Conservation (phyloP, 2,329 filamentous ascomycete genomes). For the Colletotrichum sp. region DNA sequence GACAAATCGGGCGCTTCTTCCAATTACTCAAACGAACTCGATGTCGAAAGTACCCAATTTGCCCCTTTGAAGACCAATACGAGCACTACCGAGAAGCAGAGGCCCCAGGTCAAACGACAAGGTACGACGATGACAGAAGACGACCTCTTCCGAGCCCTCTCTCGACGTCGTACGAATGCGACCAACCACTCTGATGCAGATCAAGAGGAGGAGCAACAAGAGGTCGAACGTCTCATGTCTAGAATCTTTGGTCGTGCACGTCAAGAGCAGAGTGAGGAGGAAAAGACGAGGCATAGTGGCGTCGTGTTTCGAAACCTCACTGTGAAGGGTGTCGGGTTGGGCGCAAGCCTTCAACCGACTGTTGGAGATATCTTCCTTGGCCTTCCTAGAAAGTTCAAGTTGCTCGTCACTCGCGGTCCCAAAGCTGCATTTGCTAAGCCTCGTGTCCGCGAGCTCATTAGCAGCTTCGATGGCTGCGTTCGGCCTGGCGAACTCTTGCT, state of each 20-base stretch:
- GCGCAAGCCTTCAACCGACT: constrained; percentile 56
- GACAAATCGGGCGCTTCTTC: neutral
- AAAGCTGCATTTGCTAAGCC: constrained; percentile 39
- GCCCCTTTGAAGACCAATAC: constrained; percentile 30
- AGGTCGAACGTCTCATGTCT: constrained; percentile 67
- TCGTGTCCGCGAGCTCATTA: constrained; percentile 40
- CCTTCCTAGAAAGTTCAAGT: constrained; percentile 27
- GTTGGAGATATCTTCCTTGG: constrained; percentile 39
- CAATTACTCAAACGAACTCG: neutral
- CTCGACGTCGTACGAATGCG: constrained; percentile 49
- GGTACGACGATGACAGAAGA: constrained; percentile 47
- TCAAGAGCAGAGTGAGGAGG: constrained; percentile 69
- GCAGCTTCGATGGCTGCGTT: constrained; percentile 60
- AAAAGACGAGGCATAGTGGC: constrained; percentile 71
- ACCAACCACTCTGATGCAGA: constrained; percentile 39
- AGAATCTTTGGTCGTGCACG: constrained; percentile 72
- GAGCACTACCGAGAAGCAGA: constrained; percentile 8
- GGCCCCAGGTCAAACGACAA: constrained; percentile 24
- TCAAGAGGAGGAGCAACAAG: constrained; percentile 42
- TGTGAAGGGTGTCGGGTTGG: constrained; percentile 71
- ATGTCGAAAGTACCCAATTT: constrained; percentile 21
- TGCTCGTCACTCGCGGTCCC: constrained; percentile 28
- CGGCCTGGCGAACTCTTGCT: constrained; percentile 61
- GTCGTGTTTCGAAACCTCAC: constrained; percentile 74
- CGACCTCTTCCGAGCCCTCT: constrained; percentile 53